Base-by-base conservation (phyloP, 108 stramenopile genomes). In the Cyclotella cryptica region DNA sequence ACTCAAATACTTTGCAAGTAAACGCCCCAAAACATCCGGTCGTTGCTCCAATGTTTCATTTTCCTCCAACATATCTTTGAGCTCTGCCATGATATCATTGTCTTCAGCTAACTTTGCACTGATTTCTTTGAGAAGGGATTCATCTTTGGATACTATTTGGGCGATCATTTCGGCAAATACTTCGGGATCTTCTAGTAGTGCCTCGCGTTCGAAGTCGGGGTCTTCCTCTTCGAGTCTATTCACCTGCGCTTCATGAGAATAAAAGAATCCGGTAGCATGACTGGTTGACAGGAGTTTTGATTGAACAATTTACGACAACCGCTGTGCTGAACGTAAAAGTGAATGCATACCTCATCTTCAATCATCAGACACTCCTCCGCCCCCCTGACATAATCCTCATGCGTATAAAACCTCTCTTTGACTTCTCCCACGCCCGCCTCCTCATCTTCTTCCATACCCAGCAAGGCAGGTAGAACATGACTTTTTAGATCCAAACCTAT, bases 321-420 rank as follows among this genome's bases (percentile, higher is more conserved):
- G n/a, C n/a, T n/a, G n/a, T n/a, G n/a, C n/a, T n/a, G n/a, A n/a
- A n/a, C n/a, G n/a, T 58, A 24, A 24, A 62, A 18, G 9, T 24
- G 9, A 15, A 4, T n/a, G n/a, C n/a, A 15, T 24, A 83, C 73
- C 59, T 83, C 82, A 35, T 73, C 72, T 66, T 83, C 82, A 41
- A 83, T 74, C 41, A 74, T n/a, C 19, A 83, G 51, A 49, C 82
- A 83, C 66, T 83, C 82, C 30, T 83, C 78, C 26, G 82, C 82
- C 11, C 64, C 82, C 35, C 28, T 14, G 12, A 78, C 78, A 42
- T 61, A 83, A 11, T 83, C 72, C 14, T 58, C 77, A 59, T 79
- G 77, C 3, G 72, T 71, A 54, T 72, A 74, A 5, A 27, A 47
- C 44, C 49, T 81, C 13, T 35, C 61, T 44, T 52, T 42, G 19